These are phyloP conservation scores for Lolium rigidum DNA, from an alignment of 176 grass and related monocot species.

Conservation along the genomic window DNA sequence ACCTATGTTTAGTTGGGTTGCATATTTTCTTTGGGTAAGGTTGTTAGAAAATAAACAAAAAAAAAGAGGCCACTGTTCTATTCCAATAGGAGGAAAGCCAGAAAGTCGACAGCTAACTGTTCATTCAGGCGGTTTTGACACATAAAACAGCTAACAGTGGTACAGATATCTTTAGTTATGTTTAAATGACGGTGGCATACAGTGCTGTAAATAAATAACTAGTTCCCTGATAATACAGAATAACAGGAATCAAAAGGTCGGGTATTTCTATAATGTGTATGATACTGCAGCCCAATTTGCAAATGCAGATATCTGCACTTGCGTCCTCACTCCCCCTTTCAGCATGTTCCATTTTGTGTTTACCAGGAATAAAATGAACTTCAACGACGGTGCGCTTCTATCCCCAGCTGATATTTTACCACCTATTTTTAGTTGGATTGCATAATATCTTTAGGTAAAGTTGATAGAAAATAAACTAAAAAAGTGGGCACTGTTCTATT, in stretches of 20 bases:
- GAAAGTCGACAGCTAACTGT: slow-evolving; percentile 44
- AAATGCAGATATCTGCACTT: neutral
- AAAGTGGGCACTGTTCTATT: neutral
- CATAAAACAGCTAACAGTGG: too few species aligned
- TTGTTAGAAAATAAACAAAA: neutral
- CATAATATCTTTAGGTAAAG: neutral
- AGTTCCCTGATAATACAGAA: neutral
- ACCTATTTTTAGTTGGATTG: neutral
- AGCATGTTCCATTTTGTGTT: neutral
- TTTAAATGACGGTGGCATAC: neutral
- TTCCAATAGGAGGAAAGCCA: neutral
- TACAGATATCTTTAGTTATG: too few species aligned
- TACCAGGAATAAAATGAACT: neutral
- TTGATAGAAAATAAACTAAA: neutral
- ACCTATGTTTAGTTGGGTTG: neutral
- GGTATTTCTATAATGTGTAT: neutral
- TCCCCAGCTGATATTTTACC: neutral
- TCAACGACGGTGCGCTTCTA: neutral
- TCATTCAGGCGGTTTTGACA: slow-evolving; percentile 65
- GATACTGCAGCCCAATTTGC: neutral
- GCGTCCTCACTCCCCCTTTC: neutral
- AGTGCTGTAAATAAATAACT: neutral
- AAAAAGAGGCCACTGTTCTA: neutral
- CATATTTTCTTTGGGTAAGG: neutral
- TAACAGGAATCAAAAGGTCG: neutral